Evolutionary conservation across 148 eudicot genomes (phyloP).

Genomic region (Dianthus caryophyllus): DNA sequence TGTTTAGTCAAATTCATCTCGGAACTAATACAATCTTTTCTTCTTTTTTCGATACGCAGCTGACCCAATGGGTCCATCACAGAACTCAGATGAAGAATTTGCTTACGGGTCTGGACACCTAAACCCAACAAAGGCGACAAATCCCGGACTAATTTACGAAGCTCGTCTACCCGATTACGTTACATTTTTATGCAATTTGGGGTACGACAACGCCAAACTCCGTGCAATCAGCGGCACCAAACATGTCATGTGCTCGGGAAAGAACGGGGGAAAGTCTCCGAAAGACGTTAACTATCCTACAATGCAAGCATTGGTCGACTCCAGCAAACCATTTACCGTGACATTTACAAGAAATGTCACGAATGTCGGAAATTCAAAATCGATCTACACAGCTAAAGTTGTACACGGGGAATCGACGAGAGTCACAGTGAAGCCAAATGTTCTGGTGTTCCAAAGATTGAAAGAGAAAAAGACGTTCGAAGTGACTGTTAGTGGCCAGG

Average conservation of each 20-base stretch:
- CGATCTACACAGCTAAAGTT: constrained; percentile 35
- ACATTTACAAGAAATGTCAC: constrained; percentile 46
- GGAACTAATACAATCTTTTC: background rate
- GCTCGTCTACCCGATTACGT: constrained; percentile 32
- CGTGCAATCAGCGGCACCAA: constrained; percentile 11
- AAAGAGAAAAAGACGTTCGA: constrained; percentile 32
- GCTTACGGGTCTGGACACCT: constrained; percentile 60
- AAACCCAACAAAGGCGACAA: constrained; percentile 36
- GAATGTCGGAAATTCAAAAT: constrained; percentile 44
- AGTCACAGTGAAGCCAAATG: constrained; percentile 33
- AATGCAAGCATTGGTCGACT: constrained; percentile 23
- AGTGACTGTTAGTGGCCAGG: constrained; percentile 28
- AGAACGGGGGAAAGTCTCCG: background rate
- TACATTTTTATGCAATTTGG: constrained; percentile 32
- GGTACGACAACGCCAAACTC: background rate
- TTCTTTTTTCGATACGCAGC: constrained; percentile 23
- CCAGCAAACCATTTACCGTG: background rate
- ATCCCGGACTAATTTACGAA: constrained; percentile 59
- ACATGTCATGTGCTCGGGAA: constrained; percentile 2
- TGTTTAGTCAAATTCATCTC: background rate
- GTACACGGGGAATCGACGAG: background rate
- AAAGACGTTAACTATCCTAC: constrained; percentile 57
- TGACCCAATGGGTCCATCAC: constrained; percentile 21
- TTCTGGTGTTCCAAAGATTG: constrained; percentile 30
- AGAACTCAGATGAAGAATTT: constrained; percentile 38